These are phyloP conservation scores for Cryptococcus jaspeensis DNA, from an alignment of 1,284 basidiomycete species.

Conservation along the genomic window DNA sequence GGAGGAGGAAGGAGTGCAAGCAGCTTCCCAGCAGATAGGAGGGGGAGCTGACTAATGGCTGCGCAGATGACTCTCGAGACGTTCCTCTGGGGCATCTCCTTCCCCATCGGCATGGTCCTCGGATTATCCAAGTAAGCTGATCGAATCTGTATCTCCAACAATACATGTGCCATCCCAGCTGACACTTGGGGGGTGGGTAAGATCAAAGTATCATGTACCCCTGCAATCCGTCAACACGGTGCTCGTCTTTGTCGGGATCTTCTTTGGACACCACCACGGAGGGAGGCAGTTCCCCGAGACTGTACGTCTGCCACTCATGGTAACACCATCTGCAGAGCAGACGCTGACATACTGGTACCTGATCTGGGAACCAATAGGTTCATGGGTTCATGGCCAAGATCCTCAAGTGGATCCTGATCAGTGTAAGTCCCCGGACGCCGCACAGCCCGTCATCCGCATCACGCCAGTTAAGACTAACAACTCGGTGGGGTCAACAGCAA, in stretches of 20 bases:
- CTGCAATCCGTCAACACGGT: slow-evolving; percentile 70
- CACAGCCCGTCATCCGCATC: too few relatives aligned
- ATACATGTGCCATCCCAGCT: neutral
- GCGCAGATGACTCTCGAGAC: slow-evolving; percentile 65
- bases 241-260: slow-evolving; percentile 67
- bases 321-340: neutral
- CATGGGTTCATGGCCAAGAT: slow-evolving; percentile 72
- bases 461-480: neutral
- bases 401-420: slow-evolving; percentile 63
- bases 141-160: neutral
- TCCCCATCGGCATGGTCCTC: slow-evolving; percentile 83
- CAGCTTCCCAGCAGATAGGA: too few relatives aligned
- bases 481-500: slow-evolving; percentile 54
- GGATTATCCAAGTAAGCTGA: slow-evolving; percentile 65
- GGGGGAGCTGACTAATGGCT: neutral
- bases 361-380: slow-evolving; percentile 23
- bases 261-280: slow-evolving; percentile 76
- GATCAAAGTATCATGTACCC: slow-evolving; percentile 76
- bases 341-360: neutral
- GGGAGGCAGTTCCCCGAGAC: slow-evolving; percentile 70
- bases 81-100: slow-evolving; percentile 74
- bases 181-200: slow-evolving; percentile 10
- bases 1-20: too few relatives aligned
- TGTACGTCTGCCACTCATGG: slow-evolving; percentile 35
- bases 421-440: slow-evolving; percentile 39